Evolutionary conservation across 169 alveolate genomes (phyloP).

Genomic region (Plasmodium coatneyi): DNA sequence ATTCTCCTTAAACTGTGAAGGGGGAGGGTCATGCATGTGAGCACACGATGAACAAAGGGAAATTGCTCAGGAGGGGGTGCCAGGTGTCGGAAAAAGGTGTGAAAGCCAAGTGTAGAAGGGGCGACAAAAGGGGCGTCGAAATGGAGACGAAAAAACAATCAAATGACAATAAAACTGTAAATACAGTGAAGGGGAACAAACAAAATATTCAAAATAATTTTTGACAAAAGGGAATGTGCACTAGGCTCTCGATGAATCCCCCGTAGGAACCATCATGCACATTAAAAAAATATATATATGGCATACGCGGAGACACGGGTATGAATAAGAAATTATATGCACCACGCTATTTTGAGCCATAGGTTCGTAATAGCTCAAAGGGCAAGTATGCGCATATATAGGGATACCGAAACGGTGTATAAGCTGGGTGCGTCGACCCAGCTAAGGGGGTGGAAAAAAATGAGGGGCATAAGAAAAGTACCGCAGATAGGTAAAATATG

Average conservation of each 20-base stretch:
- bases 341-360: not conserved
- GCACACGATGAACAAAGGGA: not conserved
- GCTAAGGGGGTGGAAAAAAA: not conserved
- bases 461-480: not conserved
- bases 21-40: not conserved
- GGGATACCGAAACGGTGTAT: not conserved
- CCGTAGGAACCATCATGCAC: not conserved
- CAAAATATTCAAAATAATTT: not conserved
- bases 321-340: not conserved
- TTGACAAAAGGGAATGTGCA: not conserved
- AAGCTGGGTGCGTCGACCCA: no score
- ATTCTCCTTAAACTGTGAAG: not conserved
- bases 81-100: not conserved
- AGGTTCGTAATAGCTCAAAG: not conserved
- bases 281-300: not conserved
- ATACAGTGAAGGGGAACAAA: not conserved
- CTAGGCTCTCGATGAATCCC: not conserved
- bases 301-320: not conserved
- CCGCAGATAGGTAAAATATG: not conserved
- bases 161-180: not conserved
- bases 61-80: not conserved
- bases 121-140: not conserved
- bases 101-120: not conserved
- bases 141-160: not conserved
- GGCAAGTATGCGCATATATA: not conserved